phyloP scores from a whole-genome alignment of 805 yeast species.

The Saturnispora bothae region DNA sequence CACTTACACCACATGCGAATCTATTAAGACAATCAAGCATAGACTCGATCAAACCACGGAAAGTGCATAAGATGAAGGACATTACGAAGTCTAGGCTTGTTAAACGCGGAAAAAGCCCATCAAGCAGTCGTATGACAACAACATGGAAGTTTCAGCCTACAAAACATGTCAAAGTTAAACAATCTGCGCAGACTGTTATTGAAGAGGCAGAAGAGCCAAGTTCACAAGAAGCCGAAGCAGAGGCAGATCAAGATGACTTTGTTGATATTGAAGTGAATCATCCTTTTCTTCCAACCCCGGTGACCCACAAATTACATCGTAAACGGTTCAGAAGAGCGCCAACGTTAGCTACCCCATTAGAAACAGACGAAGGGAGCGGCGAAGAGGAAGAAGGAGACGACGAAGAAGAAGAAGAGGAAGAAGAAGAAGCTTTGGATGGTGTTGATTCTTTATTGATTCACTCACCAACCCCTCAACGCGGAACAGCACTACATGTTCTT shows the following conservation, averaged over 20 bases:
- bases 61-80: slow-evolving; percentile 14
- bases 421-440: slow-evolving; percentile 1
- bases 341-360: slow-evolving; percentile 10
- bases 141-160: slow-evolving; percentile 26
- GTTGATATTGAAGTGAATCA: neutral
- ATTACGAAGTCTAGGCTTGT: slow-evolving; percentile 9
- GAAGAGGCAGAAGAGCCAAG: slow-evolving; percentile 8
- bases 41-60: slow-evolving; percentile 25
- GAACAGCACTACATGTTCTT: too few relatives aligned
- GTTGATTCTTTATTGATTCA: neutral
- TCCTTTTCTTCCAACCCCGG: too few relatives aligned
- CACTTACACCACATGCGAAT: slow-evolving; percentile 14
- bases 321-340: slow-evolving; percentile 11
- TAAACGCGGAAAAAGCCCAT: slow-evolving; percentile 26
- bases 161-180: slow-evolving; percentile 19
- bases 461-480: slow-evolving; percentile 4
- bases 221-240: slow-evolving; percentile 1
- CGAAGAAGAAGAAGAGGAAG: slow-evolving; percentile 13
- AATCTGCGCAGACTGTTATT: slow-evolving; percentile 26
- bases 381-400: slow-evolving; percentile 24
- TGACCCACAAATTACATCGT: slow-evolving; percentile 7
- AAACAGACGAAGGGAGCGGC: slow-evolving; percentile 12
- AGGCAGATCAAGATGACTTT: slow-evolving; percentile 1
- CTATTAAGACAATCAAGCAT: slow-evolving; percentile 2
- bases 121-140: slow-evolving; percentile 21